Base-by-base conservation (phyloP, 2,329 filamentous ascomycete genomes). In the Sporothrix globosa region DNA sequence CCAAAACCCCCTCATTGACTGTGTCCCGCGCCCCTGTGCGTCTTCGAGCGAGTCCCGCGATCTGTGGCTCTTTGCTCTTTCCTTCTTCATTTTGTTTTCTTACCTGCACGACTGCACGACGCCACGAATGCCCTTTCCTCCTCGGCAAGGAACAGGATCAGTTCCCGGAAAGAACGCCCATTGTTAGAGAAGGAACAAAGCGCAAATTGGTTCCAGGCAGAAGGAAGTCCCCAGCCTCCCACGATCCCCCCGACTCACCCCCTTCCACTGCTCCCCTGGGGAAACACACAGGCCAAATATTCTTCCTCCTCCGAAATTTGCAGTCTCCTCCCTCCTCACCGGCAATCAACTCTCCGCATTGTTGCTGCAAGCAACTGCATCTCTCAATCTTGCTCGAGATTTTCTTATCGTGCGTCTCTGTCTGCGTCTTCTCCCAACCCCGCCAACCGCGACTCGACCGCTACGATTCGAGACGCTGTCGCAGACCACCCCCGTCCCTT, bases 301-400 rank as follows among this genome's bases (percentile, higher is more conserved):
- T 70, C 54, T 70, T 70, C 63, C 69, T 58, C 44, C 27, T 70
- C 69, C 69, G 69, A 70, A 52, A 67, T 56, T 44, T 14, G 21
- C 61, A 48, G 39, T 39, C 1, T 50, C 44, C 44, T 27, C 41
- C 19, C 53, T 41, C 53, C 68, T 63, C 54, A 3, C 46, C 17
- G 46, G 13, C 46, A 34, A 34, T 65, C 46, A 3, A 34, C 21
- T 50, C 46, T 41, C 34, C 27, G 39, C 58, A 24, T 27, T 54
- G 54, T 63, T 69, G 56, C 46, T 54, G 48, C 65, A 67, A 54
- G 48, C 48, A 39, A 54, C 50, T 54, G 13, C 65, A 67, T 67
- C 44, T 65, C 41, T 46, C 48, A 34, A 46, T 67, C 65, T 30
- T 66, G 14, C 61, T 65, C 44, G 21, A 39, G 11, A 2, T 46